Conservation (phyloP, 192 early-diverging fungal genomes). For the Dissophora ornata region DNA sequence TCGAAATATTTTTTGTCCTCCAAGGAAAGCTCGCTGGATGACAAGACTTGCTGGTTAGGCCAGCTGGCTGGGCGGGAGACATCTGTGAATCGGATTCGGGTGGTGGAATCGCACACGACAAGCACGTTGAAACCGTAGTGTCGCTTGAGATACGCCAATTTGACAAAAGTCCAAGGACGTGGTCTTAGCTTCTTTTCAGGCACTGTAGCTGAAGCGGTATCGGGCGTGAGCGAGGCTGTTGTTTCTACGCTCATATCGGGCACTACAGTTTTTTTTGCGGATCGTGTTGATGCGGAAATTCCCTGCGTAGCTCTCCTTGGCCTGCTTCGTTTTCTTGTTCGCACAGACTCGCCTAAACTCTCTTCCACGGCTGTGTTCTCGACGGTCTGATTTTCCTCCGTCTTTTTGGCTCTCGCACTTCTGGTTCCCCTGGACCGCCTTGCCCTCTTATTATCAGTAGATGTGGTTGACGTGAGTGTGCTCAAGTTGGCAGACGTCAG, state of each 20-base stretch:
- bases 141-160: slow-evolving; percentile 13
- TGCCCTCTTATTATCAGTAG: not conserved
- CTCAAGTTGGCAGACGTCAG: not conserved
- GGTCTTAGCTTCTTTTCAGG: not conserved
- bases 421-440: not conserved
- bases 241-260: not conserved
- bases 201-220: not conserved
- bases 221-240: too few relatives aligned
- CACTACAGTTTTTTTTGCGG: not conserved
- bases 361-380: too few relatives aligned
- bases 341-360: not conserved
- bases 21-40: slow-evolving; percentile 5
- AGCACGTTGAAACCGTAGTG: slow-evolving; percentile 36
- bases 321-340: not conserved
- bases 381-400: too few relatives aligned
- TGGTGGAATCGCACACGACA: slow-evolving; percentile 27
- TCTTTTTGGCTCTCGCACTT: too few relatives aligned
- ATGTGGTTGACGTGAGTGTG: not conserved
- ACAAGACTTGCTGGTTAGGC: slow-evolving; percentile 7
- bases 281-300: not conserved
- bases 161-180: not conserved
- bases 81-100: slow-evolving; percentile 33
- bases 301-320: not conserved
- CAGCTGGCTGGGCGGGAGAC: slow-evolving; percentile 5
- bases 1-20: slow-evolving; percentile 12